Percentiles rank a stretch among this genome's conserved stretches.
Evolutionary conservation across 257 asterid species (phyloP).

Genomic region (Salvia hispanica): DNA sequence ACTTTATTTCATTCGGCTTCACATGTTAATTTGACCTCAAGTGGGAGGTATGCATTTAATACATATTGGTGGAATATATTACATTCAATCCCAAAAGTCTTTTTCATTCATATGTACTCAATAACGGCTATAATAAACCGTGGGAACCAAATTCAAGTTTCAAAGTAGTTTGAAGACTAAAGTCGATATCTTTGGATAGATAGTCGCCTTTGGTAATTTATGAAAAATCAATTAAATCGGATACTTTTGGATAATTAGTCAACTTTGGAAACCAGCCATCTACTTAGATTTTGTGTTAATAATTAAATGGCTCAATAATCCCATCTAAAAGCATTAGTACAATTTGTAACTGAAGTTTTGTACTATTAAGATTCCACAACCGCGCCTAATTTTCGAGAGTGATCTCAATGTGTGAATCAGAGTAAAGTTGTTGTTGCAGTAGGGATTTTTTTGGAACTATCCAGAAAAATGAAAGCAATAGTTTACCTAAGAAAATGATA

Average conservation of each 20-base stretch:
- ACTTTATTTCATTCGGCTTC: neutral
- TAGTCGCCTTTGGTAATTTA: neutral
- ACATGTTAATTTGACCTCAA: slow-evolving; percentile 7
- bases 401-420: neutral
- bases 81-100: neutral
- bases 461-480: neutral
- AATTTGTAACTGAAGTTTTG: neutral
- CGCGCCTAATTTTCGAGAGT: neutral
- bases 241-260: too few relatives aligned
- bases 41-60: neutral
- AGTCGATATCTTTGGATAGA: neutral
- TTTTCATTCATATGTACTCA: neutral
- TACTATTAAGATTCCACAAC: neutral
- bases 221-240: too few relatives aligned
- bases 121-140: slow-evolving; percentile 9
- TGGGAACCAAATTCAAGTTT: slow-evolving; percentile 25
- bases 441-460: neutral
- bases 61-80: slow-evolving; percentile 1
- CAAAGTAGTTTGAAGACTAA: neutral
- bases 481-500: neutral
- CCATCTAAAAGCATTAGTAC: neutral
- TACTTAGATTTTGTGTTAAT: neutral
- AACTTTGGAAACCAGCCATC: neutral
- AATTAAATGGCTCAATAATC: neutral
- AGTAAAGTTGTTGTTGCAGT: neutral